These are phyloP conservation scores for Paracoccidioides brasiliensis DNA, from an alignment of 2,329 filamentous ascomycete species.

Conservation along the genomic window DNA sequence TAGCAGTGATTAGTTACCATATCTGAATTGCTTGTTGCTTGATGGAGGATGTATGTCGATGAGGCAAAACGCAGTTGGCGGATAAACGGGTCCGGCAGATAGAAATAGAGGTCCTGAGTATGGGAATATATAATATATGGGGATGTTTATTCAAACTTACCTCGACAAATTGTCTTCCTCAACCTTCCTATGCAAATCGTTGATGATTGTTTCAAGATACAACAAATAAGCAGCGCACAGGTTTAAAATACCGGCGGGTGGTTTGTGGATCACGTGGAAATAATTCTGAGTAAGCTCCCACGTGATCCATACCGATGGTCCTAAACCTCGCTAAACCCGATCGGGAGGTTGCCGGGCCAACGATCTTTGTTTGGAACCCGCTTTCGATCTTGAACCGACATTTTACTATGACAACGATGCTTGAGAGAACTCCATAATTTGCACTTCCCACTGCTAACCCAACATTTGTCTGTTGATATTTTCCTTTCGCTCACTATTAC, in stretches of 20 bases:
- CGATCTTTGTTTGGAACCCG: conserved; percentile 5
- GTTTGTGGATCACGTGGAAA: conserved; percentile 22
- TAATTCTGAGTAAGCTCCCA: background rate
- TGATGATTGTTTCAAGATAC: conserved; percentile 10
- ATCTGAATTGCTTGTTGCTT: no score
- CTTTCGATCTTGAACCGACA: background rate
- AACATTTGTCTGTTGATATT: background rate
- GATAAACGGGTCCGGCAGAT: background rate
- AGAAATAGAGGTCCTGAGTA: background rate
- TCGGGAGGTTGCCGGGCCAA: conserved; percentile 10
- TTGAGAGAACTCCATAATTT: background rate
- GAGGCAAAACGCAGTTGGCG: background rate
- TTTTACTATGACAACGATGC: background rate
- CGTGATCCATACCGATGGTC: background rate
- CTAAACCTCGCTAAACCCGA: conserved; percentile 6
- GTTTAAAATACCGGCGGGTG: conserved; percentile 6
- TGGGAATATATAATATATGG: background rate
- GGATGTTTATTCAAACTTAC: conserved; percentile 25
- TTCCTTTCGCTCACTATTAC: background rate
- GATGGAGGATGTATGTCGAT: no score
- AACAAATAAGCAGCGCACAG: conserved; percentile 14
- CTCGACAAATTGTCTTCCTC: conserved; percentile 51
- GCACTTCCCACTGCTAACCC: background rate
- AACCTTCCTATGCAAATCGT: conserved; percentile 37
- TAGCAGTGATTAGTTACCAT: background rate